A percentile compares a stretch with the other conserved stretches of the same genome.
These are phyloP conservation scores for Teratosphaeria gauchensis DNA, from an alignment of 2,329 filamentous ascomycete genomes.

Conservation along the genomic window DNA sequence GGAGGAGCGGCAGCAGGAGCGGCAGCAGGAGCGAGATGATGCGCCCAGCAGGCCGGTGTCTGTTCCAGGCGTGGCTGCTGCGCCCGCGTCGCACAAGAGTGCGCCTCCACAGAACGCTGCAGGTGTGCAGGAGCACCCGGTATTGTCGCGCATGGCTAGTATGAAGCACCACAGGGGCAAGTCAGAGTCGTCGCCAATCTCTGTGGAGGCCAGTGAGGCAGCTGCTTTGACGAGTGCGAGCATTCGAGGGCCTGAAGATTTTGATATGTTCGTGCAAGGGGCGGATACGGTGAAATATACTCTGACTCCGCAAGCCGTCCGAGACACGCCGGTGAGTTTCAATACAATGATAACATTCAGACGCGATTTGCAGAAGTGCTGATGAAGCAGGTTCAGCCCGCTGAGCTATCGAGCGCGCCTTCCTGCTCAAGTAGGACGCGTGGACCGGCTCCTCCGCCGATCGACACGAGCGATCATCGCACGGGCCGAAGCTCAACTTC, in stretches of 20 bases:
- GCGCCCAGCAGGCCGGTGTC: background rate
- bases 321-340: constrained; percentile 34
- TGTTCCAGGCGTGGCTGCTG: background rate
- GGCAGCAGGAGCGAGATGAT: background rate
- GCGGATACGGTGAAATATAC: constrained; percentile 43
- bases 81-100: background rate
- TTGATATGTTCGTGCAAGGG: constrained; percentile 38
- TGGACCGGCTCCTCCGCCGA: background rate
- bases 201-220: constrained; percentile 5
- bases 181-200: constrained; percentile 1
- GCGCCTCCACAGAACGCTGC: background rate
- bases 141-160: constrained; percentile 16
- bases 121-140: constrained; percentile 18
- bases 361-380: background rate
- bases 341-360: background rate
- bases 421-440: constrained; percentile 1
- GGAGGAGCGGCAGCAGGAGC: background rate
- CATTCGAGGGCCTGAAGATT: constrained; percentile 31
- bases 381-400: constrained; percentile 2
- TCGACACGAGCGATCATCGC: constrained; percentile 1
- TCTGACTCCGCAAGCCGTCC: constrained; percentile 38
- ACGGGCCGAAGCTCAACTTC: constrained; percentile 4
- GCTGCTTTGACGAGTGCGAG: constrained; percentile 22
- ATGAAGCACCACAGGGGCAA: constrained; percentile 8
- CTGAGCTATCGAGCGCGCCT: constrained; percentile 8